Evolutionary conservation across 768 basidiomycete species (phyloP).

Genomic region (Panaeolus papilionaceus): DNA sequence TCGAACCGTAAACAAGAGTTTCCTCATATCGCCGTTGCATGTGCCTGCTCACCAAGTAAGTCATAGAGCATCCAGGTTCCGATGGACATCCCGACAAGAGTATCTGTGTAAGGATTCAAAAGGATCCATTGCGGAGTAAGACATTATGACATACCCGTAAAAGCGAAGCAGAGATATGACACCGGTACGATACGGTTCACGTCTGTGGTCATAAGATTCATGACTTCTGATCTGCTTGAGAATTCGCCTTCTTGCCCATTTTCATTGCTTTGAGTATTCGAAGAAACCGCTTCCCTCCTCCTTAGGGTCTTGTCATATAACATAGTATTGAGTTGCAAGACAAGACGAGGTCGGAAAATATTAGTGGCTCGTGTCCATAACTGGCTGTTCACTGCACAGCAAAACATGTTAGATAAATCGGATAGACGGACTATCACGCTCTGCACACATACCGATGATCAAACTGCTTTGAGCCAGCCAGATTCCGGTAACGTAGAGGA

Average conservation of each 20-base stretch:
- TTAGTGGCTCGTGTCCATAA: slow-evolving; percentile 26
- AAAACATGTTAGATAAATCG: not conserved
- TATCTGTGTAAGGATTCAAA: slow-evolving; percentile 19
- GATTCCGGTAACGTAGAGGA: slow-evolving; percentile 49
- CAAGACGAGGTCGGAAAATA: slow-evolving; percentile 27
- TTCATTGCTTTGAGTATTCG: slow-evolving; percentile 13
- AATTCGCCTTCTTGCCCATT: slow-evolving; percentile 15
- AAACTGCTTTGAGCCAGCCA: slow-evolving; percentile 27
- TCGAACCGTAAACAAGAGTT: not conserved
- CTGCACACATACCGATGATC: slow-evolving; percentile 23
- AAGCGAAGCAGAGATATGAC: slow-evolving; percentile 23
- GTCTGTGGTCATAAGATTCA: slow-evolving; percentile 28
- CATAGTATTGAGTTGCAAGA: slow-evolving; percentile 28
- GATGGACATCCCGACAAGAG: slow-evolving; percentile 28
- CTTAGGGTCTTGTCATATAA: slow-evolving; percentile 31
- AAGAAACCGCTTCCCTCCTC: slow-evolving; percentile 28
- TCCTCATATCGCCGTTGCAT: not conserved
- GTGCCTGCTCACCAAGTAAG: slow-evolving; percentile 21
- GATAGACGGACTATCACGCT: not conserved
- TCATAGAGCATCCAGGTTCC: slow-evolving; percentile 28
- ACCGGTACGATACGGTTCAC: slow-evolving; percentile 23
- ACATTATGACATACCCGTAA: slow-evolving; percentile 16
- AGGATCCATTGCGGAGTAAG: not conserved
- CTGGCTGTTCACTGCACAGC: slow-evolving; percentile 25
- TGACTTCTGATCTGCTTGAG: slow-evolving; percentile 27